Conservation (phyloP, 306 rosid species). For the Vicia sativa region DNA sequence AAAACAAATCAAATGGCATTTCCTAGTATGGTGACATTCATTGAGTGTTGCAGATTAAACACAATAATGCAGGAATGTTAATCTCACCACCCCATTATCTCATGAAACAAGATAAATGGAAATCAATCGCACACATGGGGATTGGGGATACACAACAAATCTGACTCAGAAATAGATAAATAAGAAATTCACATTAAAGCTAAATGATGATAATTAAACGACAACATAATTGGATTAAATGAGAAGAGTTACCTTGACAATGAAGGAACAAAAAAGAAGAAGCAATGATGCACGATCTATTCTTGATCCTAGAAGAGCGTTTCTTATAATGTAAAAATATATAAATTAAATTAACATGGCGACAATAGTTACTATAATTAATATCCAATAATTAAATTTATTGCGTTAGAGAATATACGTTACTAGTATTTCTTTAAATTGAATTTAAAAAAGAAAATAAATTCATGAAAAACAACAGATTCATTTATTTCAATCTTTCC, state of each 20-base stretch:
- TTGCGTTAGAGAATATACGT: background rate
- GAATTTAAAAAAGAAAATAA: background rate
- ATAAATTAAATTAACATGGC: no score
- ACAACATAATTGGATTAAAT: background rate
- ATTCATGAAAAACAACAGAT: conserved; percentile 8
- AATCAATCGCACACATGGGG: background rate
- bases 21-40: background rate
- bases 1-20: background rate
- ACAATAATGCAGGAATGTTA: background rate
- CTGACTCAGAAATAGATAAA: conserved; percentile 18
- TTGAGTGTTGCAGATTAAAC: background rate
- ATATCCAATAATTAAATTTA: background rate
- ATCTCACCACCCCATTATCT: conserved; percentile 3
- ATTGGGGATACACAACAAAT: background rate
- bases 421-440: no score
- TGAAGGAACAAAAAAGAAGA: background rate
- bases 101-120: background rate
- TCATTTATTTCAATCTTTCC: conserved; percentile 13
- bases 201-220: background rate
- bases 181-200: background rate
- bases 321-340: no score
- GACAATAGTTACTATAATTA: background rate
- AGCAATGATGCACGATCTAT: background rate
- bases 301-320: background rate
- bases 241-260: conserved; percentile 24